Base-by-base conservation (phyloP, 108 stramenopile species). In the Pseudonitzschia delicatissima region DNA sequence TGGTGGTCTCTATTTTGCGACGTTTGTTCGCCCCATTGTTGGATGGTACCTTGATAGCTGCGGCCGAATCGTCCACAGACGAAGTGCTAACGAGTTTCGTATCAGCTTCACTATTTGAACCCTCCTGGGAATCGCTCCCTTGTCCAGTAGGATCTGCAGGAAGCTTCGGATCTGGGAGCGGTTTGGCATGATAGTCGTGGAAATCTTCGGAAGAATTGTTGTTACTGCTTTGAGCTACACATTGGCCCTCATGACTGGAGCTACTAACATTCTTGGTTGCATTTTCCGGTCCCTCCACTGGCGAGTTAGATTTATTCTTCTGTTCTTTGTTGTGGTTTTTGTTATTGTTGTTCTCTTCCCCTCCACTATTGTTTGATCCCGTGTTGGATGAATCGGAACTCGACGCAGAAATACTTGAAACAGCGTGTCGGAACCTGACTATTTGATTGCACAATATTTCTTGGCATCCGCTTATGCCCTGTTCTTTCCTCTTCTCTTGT, bases 121-220 rank as follows among this genome's bases (percentile, higher is more conserved):
- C 72, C 29, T 64, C 74, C 15, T 68, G 70, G 34, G 77, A 87
- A 45, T 69, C 48, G 53, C 80, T 82, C 52, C 78, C 74, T 32
- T 77, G 75, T 32, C 70, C 84, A 0, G 57, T 73, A 18, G 78
- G 71, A 35, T 82, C 83, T 40, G 36, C 64, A 17, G 37, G 57
- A 13, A 87, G 76, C 36, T 77, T 76, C 2, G 84, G 86, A 61
- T 90, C 91, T 17, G 81, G 91, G 13, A 92, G 76, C 7, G 76
- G 79, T 40, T 79, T 84, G 4, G 92, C 87, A 45, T 93, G 69
- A 52, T 89, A 93, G 57, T 88, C 92, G 69, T 93, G 92, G 66
- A 79, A 85, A 17, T 81, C 80, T 62, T 80, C 82, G 12, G 84
- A 74, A 20, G 62, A 25, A 17, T 59, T 62, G 23, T 64, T 62